Conservation (phyloP, 805 yeast genomes). For the Kodamaea kaohsiungensis region DNA sequence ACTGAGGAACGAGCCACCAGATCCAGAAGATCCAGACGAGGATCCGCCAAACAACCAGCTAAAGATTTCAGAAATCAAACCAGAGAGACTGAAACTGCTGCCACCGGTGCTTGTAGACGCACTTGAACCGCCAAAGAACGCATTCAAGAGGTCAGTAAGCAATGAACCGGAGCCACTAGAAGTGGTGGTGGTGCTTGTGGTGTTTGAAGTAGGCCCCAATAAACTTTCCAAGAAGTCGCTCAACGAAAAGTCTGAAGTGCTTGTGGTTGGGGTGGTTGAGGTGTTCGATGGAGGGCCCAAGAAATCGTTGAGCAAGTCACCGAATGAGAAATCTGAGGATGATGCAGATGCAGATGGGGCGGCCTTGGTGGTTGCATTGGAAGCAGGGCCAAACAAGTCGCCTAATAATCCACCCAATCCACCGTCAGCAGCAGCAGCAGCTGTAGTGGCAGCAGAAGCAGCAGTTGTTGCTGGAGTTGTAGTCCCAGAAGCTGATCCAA, state of each 20-base stretch:
- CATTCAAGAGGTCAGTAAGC: constrained; percentile 16
- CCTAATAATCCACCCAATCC: constrained; percentile 12
- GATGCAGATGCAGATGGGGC: constrained; percentile 9
- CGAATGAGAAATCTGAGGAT: constrained; percentile 11
- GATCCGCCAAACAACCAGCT: constrained; percentile 17
- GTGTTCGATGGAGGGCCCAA: constrained; percentile 13
- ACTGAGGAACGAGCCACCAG: constrained; percentile 13
- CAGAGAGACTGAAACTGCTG: constrained; percentile 7
- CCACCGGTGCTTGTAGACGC: constrained; percentile 11
- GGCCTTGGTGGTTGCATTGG: not conserved
- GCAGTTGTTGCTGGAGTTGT: constrained; percentile 9
- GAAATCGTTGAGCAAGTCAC: constrained; percentile 12
- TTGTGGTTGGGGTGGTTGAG: constrained; percentile 12
- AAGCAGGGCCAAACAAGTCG: constrained; percentile 15
- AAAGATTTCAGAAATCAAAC: constrained; percentile 14
- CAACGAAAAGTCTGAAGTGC: constrained; percentile 10
- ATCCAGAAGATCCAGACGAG: constrained; percentile 5
- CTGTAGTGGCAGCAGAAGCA: constrained; percentile 8
- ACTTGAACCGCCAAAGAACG: constrained; percentile 16
- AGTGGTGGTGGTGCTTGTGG: constrained; percentile 13
- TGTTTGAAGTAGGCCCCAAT: constrained; percentile 12
- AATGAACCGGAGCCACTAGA: constrained; percentile 13
- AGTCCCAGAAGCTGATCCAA: constrained; percentile 5
- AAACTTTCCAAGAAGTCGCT: constrained; percentile 13
- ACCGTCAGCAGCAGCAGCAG: constrained; percentile 9